Base-by-base conservation (phyloP, 768 basidiomycete genomes). In the Suillus alpinus region DNA sequence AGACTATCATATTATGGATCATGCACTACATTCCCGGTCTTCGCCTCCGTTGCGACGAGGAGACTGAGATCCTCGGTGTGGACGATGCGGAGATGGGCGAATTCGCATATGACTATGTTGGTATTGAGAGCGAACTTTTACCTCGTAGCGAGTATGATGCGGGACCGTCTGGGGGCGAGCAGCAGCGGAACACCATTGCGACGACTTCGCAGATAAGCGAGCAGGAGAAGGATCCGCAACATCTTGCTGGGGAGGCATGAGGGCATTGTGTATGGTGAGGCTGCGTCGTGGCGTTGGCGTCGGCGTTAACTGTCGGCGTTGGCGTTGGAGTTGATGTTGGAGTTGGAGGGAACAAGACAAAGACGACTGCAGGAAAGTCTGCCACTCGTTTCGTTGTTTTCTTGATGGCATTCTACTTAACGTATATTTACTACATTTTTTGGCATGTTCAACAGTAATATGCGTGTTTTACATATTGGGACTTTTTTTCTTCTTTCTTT, bases 71-170 rank as follows among this genome's bases (percentile, higher is more conserved):
- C 43, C 77, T 96, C 51, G 95, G 95, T 60, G 86, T 96, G 66
- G 95, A 98, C 75, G 91, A 94, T 68, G 81, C 86, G 1, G 89
- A 95, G 77, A 87, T 94, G 83, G 94, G 93, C 64, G 94, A 95
- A 76, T 94, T 86, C 63, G 88, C 91, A 2, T 93, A 92, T 67
- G 91, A 94, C 74, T 94, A 92, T 63, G 91, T 94, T 36, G 89
- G 87, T 12, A 71, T 92, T 55, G 91, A 92, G 43, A 69, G 76
- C 7, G 83, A 83, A 64, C 71, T 84, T 26, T 59, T 69, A 0
- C 71, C 71, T 1, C 69, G 68, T 34, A 68, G 71, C 61, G 70
- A 72, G 56, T n/a, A n/a, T n/a, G n/a, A n/a, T n/a, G n/a, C n/a
- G n/a, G n/a, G n/a, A n/a, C n/a, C n/a, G n/a, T n/a, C n/a, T n/a